These are phyloP conservation scores for Xerocomus spinulosus DNA, from an alignment of 768 basidiomycete species.

Conservation along the genomic window DNA sequence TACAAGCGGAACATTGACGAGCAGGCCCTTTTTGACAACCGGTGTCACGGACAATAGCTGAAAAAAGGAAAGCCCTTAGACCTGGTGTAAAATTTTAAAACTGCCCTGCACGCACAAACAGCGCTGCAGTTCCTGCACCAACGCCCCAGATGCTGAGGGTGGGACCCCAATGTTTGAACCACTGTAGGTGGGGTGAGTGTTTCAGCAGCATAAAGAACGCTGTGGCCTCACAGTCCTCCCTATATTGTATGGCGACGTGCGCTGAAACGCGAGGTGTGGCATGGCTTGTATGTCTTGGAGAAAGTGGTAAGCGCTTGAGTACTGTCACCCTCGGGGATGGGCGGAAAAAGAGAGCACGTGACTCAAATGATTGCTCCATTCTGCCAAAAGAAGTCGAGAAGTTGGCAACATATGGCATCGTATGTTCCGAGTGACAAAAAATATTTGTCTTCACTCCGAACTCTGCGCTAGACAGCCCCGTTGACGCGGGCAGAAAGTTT, in stretches of 20 bases:
- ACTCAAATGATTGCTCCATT: no score
- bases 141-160: conserved; percentile 67
- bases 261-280: conserved; percentile 40
- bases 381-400: no score
- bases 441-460: not conserved
- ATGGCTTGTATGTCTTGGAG: conserved; percentile 26
- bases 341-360: conserved; percentile 11
- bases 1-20: conserved; percentile 72
- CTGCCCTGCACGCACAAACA: conserved; percentile 47
- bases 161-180: conserved; percentile 53
- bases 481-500: no score
- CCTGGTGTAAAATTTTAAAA: not conserved
- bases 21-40: conserved; percentile 70
- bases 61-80: conserved; percentile 6
- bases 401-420: no score
- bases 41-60: conserved; percentile 81
- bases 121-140: conserved; percentile 59
- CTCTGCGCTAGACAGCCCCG: no score
- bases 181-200: conserved; percentile 29
- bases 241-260: conserved; percentile 36
- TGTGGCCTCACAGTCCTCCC: conserved; percentile 36
- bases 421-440: no score
- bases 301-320: not conserved
- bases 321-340: not conserved
- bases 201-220: not conserved